Base-by-base conservation (phyloP, 345 rosid species). In the Carallia pectinifolia region DNA sequence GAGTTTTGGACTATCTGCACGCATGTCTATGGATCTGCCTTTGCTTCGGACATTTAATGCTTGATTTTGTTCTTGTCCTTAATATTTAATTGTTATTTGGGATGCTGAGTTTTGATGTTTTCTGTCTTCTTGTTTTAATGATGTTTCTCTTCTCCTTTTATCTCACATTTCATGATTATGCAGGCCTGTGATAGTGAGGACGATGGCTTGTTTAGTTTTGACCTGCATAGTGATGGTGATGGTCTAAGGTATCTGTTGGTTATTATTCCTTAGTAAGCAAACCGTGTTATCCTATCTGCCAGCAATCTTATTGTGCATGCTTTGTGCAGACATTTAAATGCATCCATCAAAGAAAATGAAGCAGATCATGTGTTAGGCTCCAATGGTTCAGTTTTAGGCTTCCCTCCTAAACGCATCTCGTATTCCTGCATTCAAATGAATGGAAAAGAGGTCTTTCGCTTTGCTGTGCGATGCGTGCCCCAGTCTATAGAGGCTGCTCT, bases 381-480 rank as follows among this genome's bases (percentile, higher is more conserved):
- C 9, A 94, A 90, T 67, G 97, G 93, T 52, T 87, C 97, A 3
- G 80, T 68, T 0, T 48, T 72, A 39, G 85, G 71, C 70, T 92
- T 95, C 77, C 92, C 98, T 70, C 96, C 90, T 0, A 78, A 40
- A 39, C 85, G 30, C 12, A 56, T 85, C 30, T 86, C 91, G 3
- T 86, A 90, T 81, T 85, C 96, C 10, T 78, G 84, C 76, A 81
- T 90, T 77, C 88, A 89, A 48, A 95, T 90, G 97, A 92, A 92
- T 62, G 99, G 98, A 7, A 84, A 89, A 79, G 97, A 95, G 83
- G 99, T 92, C 31, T 92, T 90, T 67, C 96, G 96, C 69, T 95
- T 95, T 81, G 99, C 96, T 12, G 89, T 83, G 18, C 85, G 82
- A 77, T 79, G 83, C 50, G 98, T 95, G 72, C 99, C 99, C 12